Conservation (phyloP, 306 rosid genomes). For the Amphicarpaea edgeworthii region DNA sequence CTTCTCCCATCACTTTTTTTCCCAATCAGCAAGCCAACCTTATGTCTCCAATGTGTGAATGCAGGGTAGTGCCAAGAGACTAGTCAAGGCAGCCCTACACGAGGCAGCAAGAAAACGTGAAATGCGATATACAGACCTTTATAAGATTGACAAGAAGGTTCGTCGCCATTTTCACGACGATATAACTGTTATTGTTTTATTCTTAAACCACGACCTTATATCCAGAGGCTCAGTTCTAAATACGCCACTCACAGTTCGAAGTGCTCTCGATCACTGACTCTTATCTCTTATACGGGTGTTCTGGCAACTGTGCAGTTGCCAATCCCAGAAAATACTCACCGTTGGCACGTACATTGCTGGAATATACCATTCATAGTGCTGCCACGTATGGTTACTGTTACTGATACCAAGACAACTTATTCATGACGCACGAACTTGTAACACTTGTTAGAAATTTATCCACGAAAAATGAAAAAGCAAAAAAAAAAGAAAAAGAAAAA, state of each 20-base stretch:
- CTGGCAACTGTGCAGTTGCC: slow-evolving; percentile 34
- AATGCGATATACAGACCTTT: slow-evolving; percentile 80
- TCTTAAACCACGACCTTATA: slow-evolving; percentile 80
- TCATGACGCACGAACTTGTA: slow-evolving; percentile 34
- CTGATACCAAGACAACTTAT: slow-evolving; percentile 35
- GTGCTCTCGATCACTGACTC: slow-evolving; percentile 65
- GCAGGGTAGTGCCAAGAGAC: slow-evolving; percentile 95
- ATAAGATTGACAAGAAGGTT: slow-evolving; percentile 79
- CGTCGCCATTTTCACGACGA: slow-evolving; percentile 89
- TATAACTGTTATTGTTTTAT: slow-evolving; percentile 82
- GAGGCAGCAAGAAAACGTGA: slow-evolving; percentile 94
- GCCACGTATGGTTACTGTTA: slow-evolving; percentile 35
- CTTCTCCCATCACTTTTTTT: too few species aligned
- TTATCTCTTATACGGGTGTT: slow-evolving; percentile 41
- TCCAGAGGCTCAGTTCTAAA: slow-evolving; percentile 59
- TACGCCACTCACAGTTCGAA: slow-evolving; percentile 66
- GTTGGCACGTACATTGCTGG: slow-evolving; percentile 27
- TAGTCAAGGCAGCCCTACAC: slow-evolving; percentile 85
- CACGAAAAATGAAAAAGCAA: not conserved
- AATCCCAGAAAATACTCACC: slow-evolving; percentile 15
- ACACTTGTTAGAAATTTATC: slow-evolving; percentile 51
- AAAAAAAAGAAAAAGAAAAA: slow-evolving; percentile 10
- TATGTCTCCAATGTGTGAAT: too few species aligned
- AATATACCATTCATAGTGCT: slow-evolving; percentile 40
- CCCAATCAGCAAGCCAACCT: too few species aligned